Evolutionary conservation across 2,329 filamentous ascomycete species (phyloP), one percentile per base, ranked within the genome.

Genomic region (Corynespora cassiicola): DNA sequence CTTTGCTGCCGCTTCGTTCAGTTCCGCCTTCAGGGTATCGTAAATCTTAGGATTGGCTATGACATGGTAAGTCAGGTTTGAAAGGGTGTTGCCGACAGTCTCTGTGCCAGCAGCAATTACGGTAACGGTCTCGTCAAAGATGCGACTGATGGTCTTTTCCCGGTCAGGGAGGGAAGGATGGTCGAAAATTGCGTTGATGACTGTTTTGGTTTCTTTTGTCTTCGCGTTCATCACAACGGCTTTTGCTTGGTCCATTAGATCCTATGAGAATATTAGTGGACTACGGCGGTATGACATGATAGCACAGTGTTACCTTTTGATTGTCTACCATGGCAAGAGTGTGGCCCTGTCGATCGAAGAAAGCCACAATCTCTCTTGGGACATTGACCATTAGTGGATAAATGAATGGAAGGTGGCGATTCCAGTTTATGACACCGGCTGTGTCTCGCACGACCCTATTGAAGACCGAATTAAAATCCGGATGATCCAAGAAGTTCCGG

Each of bases 101-200:
- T 70, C 61, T 8, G 65, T 68, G 3, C 68, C 72, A 3, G 70
- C 72, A 1, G 53, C 55, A 8, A 66, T 53, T 1, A 70, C 28
- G 1, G 55, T 45, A 11, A 53, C 26, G n/a, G 54, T 62, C 14
- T 75, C 71, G 7, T 63, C 50, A 6, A 47, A 47, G 5, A 74
- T 47, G 1, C 71, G 57, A 2, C 30, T 17, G 1, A 53, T 14
- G 0, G 54, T 47, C 43, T 72, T 73, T 25, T 72, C 71, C 3
- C 49, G 16, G 1, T 47, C 23, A 2, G 70, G 65, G 0, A 74
- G 58, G n/a, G 32, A 17, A n/a, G 45, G 41, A 27, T 56, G 61
- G 0, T 41, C 22, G 0, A 64, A 35, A 5, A 72, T 57, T 12
- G 60, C 58, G 17, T 64, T 47, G n/a, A 71, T 62, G 19, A 71